A percentile compares a stretch with the other conserved stretches of the same genome.
Conservation (phyloP, 495 filamentous ascomycete genomes). For the Haplographium delicatum region DNA sequence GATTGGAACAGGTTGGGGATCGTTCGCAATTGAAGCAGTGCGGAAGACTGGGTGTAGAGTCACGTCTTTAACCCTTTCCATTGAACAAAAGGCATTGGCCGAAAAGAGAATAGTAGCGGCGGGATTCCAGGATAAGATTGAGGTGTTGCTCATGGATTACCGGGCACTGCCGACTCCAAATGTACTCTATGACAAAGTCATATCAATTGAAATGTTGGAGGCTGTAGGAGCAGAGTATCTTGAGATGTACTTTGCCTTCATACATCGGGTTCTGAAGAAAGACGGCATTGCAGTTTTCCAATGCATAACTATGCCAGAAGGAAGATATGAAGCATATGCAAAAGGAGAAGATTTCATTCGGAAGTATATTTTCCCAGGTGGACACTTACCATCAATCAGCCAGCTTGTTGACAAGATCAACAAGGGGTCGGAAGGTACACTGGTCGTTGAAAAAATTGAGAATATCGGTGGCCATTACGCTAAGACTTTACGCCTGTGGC, state of each 20-base stretch:
- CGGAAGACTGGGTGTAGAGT: conserved; percentile 54
- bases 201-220: conserved; percentile 73
- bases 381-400: conserved; percentile 61
- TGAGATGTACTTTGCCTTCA: conserved; percentile 52
- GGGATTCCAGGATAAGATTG: conserved; percentile 46
- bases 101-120: conserved; percentile 51
- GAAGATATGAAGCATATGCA: conserved; percentile 40
- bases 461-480: conserved; percentile 70
- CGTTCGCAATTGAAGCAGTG: conserved; percentile 59
- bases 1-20: conserved; percentile 67
- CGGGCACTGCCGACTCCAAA: conserved; percentile 46
- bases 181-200: conserved; percentile 58
- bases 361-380: conserved; percentile 70
- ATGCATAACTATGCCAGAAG: conserved; percentile 71
- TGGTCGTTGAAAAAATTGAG: conserved; percentile 57
- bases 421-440: conserved; percentile 47
- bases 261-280: conserved; percentile 57
- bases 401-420: conserved; percentile 57
- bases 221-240: conserved; percentile 63
- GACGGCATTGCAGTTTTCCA: conserved; percentile 66
- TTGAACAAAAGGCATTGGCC: conserved; percentile 56
- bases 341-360: conserved; percentile 57
- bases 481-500: conserved; percentile 62
- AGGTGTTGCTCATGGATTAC: conserved; percentile 59
- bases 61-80: conserved; percentile 56